A percentile compares a stretch with the other conserved stretches of the same genome.
These are phyloP conservation scores for Rubus idaeus DNA, from an alignment of 306 rosid genomes.

Conservation along the genomic window DNA sequence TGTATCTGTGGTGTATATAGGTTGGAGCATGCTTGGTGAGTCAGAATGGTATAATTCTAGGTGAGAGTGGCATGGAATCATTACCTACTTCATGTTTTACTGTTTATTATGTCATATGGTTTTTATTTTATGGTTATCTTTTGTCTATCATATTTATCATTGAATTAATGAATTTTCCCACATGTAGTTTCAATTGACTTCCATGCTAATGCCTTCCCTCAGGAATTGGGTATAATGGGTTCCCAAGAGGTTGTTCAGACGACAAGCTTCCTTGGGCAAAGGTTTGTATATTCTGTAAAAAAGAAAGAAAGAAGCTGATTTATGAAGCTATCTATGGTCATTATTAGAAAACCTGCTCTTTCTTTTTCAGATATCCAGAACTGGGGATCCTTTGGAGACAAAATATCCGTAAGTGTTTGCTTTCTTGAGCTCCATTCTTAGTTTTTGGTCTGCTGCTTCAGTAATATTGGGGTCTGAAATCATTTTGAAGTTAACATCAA, in stretches of 20 bases:
- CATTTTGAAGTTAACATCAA: neutral
- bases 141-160: neutral
- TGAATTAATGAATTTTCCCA: neutral
- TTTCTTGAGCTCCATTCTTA: constrained; percentile 9
- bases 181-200: neutral
- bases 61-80: constrained; percentile 38
- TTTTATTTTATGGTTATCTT: neutral
- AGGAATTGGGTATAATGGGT: constrained; percentile 97
- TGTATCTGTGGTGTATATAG: constrained; percentile 44
- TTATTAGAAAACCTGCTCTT: constrained; percentile 2
- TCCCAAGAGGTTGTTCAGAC: constrained; percentile 95
- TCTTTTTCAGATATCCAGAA: constrained; percentile 71
- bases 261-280: constrained; percentile 97
- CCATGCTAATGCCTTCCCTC: constrained; percentile 13
- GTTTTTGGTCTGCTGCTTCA: neutral
- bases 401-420: constrained; percentile 80
- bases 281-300: constrained; percentile 43
- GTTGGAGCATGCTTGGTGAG: constrained; percentile 98
- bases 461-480: neutral
- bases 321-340: neutral
- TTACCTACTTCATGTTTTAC: neutral
- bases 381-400: constrained; percentile 81
- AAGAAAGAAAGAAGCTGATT: neutral
- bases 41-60: constrained; percentile 77
- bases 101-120: neutral